These are phyloP conservation scores for Priceomyces medius DNA, from an alignment of 805 yeast species.

Conservation along the genomic window DNA sequence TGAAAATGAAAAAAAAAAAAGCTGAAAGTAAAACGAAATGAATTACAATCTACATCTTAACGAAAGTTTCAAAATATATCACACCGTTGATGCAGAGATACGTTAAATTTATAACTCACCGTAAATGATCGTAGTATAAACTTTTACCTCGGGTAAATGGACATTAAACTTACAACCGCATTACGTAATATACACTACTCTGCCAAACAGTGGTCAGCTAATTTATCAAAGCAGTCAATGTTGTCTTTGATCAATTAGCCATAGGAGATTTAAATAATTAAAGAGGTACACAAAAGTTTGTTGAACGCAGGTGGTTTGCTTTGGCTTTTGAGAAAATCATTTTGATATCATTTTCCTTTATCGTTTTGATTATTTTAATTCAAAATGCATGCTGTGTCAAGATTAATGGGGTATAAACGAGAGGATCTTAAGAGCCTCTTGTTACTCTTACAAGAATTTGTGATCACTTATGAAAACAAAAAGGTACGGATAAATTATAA, in stretches of 20 bases:
- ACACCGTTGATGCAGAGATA: too few species aligned
- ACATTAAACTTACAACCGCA: background rate
- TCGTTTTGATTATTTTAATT: background rate
- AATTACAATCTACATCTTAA: too few species aligned
- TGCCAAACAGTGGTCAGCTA: background rate
- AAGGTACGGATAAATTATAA: conserved; percentile 39
- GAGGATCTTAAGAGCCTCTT: conserved; percentile 35
- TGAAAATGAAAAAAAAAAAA: too few species aligned
- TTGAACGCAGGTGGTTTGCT: too few species aligned
- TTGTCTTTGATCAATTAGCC: background rate
- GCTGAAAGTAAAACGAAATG: too few species aligned
- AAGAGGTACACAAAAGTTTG: too few species aligned
- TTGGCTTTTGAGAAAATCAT: background rate
- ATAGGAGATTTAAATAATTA: too few species aligned
- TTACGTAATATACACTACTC: background rate
- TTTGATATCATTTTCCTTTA: background rate
- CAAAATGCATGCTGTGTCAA: conserved; percentile 35
- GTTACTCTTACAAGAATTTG: conserved; percentile 35
- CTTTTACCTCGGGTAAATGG: background rate
- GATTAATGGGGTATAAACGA: conserved; percentile 28
- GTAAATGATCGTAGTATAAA: too few species aligned
- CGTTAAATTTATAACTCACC: too few species aligned
- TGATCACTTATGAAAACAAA: conserved; percentile 33
- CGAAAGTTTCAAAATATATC: too few species aligned
- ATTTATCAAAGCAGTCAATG: background rate